Conservation (phyloP, 2,329 filamentous ascomycete genomes). For the Clonostachys rosea region DNA sequence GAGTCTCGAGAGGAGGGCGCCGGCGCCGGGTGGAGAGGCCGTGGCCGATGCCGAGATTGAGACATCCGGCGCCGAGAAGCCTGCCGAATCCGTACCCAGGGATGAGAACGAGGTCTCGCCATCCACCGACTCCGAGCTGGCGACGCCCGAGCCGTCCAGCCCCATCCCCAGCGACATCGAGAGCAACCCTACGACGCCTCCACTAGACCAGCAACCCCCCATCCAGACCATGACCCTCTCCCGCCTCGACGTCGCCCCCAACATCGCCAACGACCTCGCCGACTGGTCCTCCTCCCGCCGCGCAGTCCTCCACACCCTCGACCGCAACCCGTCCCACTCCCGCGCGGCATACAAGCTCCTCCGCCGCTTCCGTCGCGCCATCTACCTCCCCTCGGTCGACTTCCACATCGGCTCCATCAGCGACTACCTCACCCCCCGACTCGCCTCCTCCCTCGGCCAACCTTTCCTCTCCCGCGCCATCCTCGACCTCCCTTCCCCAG, state of each 20-base stretch:
- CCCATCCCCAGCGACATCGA: neutral
- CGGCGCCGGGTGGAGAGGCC: neutral
- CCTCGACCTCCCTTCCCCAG: constrained; percentile 66
- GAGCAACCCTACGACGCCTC: neutral
- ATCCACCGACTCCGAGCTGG: too few relatives aligned
- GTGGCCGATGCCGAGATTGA: neutral
- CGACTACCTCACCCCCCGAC: constrained; percentile 54
- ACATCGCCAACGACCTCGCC: neutral
- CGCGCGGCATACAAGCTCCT: constrained; percentile 61
- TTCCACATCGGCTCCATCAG: constrained; percentile 68
- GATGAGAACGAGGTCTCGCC: too few relatives aligned
- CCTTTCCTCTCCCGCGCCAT: constrained; percentile 69
- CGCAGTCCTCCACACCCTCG: constrained; percentile 72
- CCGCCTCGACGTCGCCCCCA: constrained; percentile 18
- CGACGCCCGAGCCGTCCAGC: neutral
- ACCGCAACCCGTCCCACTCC: constrained; percentile 59
- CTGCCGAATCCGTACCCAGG: too few relatives aligned
- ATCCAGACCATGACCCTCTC: constrained; percentile 3
- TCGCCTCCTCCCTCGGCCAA: constrained; percentile 28
- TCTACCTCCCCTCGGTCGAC: constrained; percentile 67
- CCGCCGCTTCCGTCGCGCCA: constrained; percentile 60
- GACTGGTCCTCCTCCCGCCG: constrained; percentile 45
- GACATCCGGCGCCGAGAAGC: neutral
- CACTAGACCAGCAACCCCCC: neutral
- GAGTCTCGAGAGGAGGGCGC: neutral